Percentiles rank a stretch among this genome's conserved stretches.
These are phyloP conservation scores for Crithidia acanthocephali DNA, from an alignment of 208 protist genomes.

Conservation along the genomic window DNA sequence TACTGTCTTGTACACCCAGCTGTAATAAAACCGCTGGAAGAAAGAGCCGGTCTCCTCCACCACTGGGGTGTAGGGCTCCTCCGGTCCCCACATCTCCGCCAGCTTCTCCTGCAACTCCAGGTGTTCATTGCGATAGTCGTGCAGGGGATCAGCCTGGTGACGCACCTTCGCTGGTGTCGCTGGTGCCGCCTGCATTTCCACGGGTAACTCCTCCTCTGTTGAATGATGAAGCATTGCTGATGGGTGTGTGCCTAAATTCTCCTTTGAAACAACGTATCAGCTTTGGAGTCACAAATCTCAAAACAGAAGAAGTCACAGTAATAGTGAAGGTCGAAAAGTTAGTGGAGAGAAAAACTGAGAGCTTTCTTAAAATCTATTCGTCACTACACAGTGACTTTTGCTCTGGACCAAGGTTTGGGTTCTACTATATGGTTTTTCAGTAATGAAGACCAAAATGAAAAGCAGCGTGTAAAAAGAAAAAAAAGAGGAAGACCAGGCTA, in stretches of 20 bases:
- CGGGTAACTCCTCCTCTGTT: conserved; percentile 14
- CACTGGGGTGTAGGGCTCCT: conserved; percentile 41
- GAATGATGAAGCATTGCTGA: background rate
- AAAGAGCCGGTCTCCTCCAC: conserved; percentile 45
- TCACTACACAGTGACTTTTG: too few species aligned
- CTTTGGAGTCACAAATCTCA: too few species aligned
- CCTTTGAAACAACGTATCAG: too few species aligned
- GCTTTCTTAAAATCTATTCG: too few species aligned
- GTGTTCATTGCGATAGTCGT: conserved; percentile 21
- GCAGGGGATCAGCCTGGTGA: conserved; percentile 11
- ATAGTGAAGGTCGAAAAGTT: too few species aligned
- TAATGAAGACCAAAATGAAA: too few species aligned
- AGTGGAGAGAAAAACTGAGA: too few species aligned
- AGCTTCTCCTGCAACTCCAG: conserved; percentile 25
- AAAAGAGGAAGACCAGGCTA: too few species aligned
- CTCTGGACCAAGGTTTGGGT: too few species aligned
- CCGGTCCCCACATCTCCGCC: conserved; percentile 51
- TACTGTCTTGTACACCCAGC: conserved; percentile 48
- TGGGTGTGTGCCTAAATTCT: background rate
- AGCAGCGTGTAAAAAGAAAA: too few species aligned
- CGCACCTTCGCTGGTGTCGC: background rate
- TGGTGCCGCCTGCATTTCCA: conserved; percentile 2
- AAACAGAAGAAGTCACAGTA: too few species aligned
- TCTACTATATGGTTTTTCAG: too few species aligned
- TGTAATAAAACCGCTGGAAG: conserved; percentile 47